Conservation (phyloP, 805 yeast genomes). For the Lipomyces sp. region DNA sequence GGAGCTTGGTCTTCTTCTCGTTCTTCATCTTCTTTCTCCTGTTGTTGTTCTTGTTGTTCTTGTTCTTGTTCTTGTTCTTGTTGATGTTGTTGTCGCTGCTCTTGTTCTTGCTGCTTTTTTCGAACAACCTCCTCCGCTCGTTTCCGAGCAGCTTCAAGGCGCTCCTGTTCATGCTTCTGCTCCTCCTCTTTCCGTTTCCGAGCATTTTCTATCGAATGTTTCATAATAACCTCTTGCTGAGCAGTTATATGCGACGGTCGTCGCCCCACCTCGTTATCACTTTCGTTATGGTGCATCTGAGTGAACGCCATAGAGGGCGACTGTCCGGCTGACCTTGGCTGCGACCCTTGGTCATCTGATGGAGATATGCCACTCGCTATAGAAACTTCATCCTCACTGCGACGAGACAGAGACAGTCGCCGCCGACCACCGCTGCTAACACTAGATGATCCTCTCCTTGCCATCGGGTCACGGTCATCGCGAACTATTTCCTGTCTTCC, state of each 20-base stretch:
- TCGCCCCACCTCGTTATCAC: background rate
- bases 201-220: constrained; percentile 44
- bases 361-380: constrained; percentile 5
- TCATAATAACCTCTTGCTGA: constrained; percentile 47
- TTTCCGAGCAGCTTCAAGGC: constrained; percentile 41
- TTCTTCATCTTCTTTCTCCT: background rate
- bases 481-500: background rate
- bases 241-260: constrained; percentile 30
- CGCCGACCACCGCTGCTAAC: constrained; percentile 17
- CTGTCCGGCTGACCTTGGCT: constrained; percentile 11
- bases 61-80: constrained; percentile 29
- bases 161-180: constrained; percentile 41
- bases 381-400: constrained; percentile 2
- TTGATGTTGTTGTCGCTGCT: constrained; percentile 12
- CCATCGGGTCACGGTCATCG: background rate
- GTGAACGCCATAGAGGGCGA: constrained; percentile 20
- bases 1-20: background rate
- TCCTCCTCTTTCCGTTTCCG: constrained; percentile 47
- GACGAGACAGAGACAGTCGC: constrained; percentile 1
- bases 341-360: constrained; percentile 5
- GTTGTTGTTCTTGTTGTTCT: constrained; percentile 21
- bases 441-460: constrained; percentile 15
- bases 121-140: constrained; percentile 43
- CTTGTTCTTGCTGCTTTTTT: constrained; percentile 36
- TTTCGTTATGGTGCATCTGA: constrained; percentile 15